Percentiles rank a stretch among this genome's conserved stretches.
Evolutionary conservation across 345 rosid genomes (phyloP).

Genomic region (Hibiscus mutabilis): DNA sequence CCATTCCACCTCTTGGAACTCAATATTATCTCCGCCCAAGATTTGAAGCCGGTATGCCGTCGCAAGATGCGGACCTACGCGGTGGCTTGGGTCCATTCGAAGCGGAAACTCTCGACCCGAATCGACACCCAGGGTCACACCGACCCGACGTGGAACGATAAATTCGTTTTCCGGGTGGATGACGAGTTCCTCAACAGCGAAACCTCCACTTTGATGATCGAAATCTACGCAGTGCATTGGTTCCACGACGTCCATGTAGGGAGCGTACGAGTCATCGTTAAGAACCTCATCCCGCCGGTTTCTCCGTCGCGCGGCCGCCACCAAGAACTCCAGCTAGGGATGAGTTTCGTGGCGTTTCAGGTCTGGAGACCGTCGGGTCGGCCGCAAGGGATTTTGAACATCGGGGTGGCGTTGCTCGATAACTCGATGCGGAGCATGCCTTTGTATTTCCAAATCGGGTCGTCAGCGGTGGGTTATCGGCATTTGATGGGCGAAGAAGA

Average conservation of each 20-base stretch:
- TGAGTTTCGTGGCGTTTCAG: background rate
- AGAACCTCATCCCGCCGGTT: background rate
- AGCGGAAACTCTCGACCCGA: too few species aligned
- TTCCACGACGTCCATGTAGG: background rate
- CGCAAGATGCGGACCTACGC: too few species aligned
- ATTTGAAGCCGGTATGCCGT: too few species aligned
- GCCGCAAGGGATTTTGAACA: background rate
- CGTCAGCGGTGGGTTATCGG: background rate
- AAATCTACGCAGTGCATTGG: background rate
- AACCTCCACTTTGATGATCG: too few species aligned
- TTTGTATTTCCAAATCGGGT: background rate
- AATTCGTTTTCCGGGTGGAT: too few species aligned
- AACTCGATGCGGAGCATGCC: background rate
- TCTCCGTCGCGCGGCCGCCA: background rate
- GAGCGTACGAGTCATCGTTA: background rate
- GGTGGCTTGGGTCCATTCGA: too few species aligned
- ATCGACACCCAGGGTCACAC: too few species aligned
- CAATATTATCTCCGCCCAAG: too few species aligned
- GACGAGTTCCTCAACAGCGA: too few species aligned
- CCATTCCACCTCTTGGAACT: too few species aligned
- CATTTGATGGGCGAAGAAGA: slow-evolving; percentile 58
- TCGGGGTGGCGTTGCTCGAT: background rate
- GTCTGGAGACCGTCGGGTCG: background rate
- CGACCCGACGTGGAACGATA: too few species aligned
- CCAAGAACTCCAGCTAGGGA: background rate